A percentile compares a stretch with the other conserved stretches of the same genome.
Evolutionary conservation across 129 eudicot genomes (phyloP).

Genomic region (Silybum marianum): DNA sequence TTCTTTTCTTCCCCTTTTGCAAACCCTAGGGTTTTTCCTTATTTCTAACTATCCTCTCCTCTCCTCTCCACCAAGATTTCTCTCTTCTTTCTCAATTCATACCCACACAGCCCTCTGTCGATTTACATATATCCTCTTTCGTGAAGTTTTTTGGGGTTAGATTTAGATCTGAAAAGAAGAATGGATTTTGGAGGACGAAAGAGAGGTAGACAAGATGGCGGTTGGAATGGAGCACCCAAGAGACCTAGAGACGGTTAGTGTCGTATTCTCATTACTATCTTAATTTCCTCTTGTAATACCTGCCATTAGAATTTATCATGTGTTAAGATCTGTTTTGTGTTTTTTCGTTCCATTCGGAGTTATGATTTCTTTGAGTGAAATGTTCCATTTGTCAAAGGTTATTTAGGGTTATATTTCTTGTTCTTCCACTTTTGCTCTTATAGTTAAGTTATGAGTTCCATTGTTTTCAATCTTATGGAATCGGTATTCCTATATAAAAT

Average conservation of each 20-base stretch:
- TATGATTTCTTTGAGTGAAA: constrained; percentile 8
- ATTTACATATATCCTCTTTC: not conserved
- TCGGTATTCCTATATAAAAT: not conserved
- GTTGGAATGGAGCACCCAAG: constrained; percentile 54
- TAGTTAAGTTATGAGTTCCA: not conserved
- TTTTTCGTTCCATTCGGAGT: not conserved
- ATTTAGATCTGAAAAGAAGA: constrained; percentile 29
- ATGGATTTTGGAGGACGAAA: constrained; percentile 68
- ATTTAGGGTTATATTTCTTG: not conserved
- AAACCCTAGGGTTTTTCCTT: constrained; percentile 39
- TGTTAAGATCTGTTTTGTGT: constrained; percentile 16
- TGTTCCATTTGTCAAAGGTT: constrained; percentile 3
- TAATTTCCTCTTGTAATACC: not conserved
- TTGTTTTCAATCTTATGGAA: not conserved
- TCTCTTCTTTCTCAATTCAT: not conserved
- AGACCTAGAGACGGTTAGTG: constrained; percentile 60
- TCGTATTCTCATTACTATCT: not conserved
- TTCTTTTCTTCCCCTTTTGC: not conserved
- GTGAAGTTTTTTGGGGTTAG: not conserved
- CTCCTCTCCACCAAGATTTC: not conserved
- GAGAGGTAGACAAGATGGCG: constrained; percentile 55
- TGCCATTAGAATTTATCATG: not conserved
- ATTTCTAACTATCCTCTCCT: no score
- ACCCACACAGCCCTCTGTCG: not conserved
- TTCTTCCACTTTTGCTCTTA: not conserved